A percentile compares a stretch with the other conserved stretches of the same genome.
These are phyloP conservation scores for Protomyces inouyei DNA, from an alignment of 1,139 yeast genomes.

Conservation along the genomic window DNA sequence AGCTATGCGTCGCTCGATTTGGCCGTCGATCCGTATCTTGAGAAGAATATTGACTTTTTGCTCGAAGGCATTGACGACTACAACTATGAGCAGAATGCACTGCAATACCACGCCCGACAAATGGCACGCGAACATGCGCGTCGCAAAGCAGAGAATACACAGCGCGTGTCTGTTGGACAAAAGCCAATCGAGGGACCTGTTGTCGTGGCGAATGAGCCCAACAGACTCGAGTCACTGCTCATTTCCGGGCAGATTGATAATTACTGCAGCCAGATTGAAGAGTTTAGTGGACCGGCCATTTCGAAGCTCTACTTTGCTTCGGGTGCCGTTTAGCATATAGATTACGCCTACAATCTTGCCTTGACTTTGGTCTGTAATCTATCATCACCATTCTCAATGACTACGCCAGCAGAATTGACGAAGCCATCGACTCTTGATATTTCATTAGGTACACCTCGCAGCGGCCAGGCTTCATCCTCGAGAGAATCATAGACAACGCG, in stretches of 20 bases:
- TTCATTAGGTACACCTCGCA: constrained; percentile 17
- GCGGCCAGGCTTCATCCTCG: constrained; percentile 14
- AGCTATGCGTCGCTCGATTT: constrained; percentile 43
- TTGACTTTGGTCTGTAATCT: not conserved
- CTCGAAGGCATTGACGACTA: constrained; percentile 72
- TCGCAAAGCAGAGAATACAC: constrained; percentile 56
- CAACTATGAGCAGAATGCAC: constrained; percentile 75
- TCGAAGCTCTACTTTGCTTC: constrained; percentile 33
- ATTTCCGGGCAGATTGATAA: constrained; percentile 56
- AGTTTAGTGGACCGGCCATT: constrained; percentile 34
- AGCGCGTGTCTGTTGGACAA: constrained; percentile 54
- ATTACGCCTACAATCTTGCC: not conserved
- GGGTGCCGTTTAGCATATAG: constrained; percentile 15
- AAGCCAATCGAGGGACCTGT: constrained; percentile 51
- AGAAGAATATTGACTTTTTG: constrained; percentile 57
- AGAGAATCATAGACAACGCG: constrained; percentile 4
- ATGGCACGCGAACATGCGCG: constrained; percentile 64
- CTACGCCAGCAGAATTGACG: constrained; percentile 3
- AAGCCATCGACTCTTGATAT: constrained; percentile 18
- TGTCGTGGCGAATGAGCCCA: constrained; percentile 70
- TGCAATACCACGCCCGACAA: constrained; percentile 78
- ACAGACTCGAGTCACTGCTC: constrained; percentile 68
- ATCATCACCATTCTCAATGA: constrained; percentile 18
- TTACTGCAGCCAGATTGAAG: constrained; percentile 35
- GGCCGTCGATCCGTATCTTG: constrained; percentile 44